Conservation (phyloP, 31 red algal species). For the Asparagopsis taxiformis region DNA sequence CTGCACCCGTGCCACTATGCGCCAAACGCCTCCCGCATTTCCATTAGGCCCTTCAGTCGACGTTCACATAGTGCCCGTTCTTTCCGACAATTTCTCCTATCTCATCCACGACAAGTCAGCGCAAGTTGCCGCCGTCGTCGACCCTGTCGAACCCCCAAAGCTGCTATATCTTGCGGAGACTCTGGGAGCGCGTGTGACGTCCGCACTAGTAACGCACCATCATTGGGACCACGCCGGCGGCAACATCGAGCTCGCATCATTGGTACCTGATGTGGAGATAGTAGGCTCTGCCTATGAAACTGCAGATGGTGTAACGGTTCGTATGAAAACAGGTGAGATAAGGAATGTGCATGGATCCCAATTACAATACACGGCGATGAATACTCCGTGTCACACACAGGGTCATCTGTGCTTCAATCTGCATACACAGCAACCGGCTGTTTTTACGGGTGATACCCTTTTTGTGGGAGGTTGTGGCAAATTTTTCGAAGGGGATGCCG, state of each 20-base stretch:
- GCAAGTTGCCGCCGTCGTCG: slow-evolving; percentile 73
- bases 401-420: slow-evolving; percentile 93
- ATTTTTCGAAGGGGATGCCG: slow-evolving; percentile 93
- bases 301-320: slow-evolving; percentile 41
- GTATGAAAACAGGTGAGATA: slow-evolving; percentile 48
- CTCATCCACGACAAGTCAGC: slow-evolving; percentile 73
- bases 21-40: slow-evolving; percentile 2
- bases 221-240: slow-evolving; percentile 98
- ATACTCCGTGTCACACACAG: slow-evolving; percentile 93
- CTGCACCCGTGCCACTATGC: background rate
- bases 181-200: slow-evolving; percentile 44
- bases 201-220: slow-evolving; percentile 80
- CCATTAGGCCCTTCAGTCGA: slow-evolving; percentile 44
- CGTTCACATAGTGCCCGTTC: slow-evolving; percentile 74
- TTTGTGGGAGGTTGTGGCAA: slow-evolving; percentile 95
- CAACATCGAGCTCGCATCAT: slow-evolving; percentile 75
- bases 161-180: slow-evolving; percentile 51
- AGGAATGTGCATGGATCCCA: slow-evolving; percentile 32
- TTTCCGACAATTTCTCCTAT: slow-evolving; percentile 93
- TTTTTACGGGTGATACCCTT: slow-evolving; percentile 96
- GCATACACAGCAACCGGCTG: slow-evolving; percentile 38
- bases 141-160: slow-evolving; percentile 75
- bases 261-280: slow-evolving; percentile 73
- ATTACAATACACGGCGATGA: slow-evolving; percentile 48
- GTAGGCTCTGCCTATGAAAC: slow-evolving; percentile 73